Conservation (phyloP, 805 yeast species). For the Grigorovia yakushimaensis region DNA sequence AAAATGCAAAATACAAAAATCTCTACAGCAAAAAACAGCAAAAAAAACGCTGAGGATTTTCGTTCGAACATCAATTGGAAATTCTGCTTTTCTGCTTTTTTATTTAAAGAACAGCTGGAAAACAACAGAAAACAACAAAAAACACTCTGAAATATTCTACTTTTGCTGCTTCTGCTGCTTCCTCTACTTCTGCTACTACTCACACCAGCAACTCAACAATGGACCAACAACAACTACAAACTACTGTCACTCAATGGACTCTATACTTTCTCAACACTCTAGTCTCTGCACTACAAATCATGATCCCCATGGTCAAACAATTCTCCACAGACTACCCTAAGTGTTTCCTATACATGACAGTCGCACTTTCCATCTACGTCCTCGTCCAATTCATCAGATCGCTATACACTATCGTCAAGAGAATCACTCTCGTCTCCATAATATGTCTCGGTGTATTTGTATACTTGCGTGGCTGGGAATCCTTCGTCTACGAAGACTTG, state of each 20-base stretch:
- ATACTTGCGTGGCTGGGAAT: slow-evolving; percentile 28
- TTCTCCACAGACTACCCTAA: slow-evolving; percentile 28
- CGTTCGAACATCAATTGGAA: too few species aligned
- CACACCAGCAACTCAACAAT: background rate
- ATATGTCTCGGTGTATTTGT: background rate
- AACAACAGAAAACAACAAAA: too few species aligned
- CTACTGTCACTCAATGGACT: slow-evolving; percentile 3
- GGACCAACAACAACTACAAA: slow-evolving; percentile 4
- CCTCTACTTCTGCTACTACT: background rate
- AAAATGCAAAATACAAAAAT: too few species aligned
- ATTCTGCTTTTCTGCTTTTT: too few species aligned
- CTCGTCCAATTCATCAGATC: slow-evolving; percentile 22
- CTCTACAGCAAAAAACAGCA: too few species aligned
- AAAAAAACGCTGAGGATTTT: too few species aligned
- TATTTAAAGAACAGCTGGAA: too few species aligned
- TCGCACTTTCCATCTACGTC: slow-evolving; percentile 15
- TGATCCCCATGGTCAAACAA: slow-evolving; percentile 11
- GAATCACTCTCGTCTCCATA: slow-evolving; percentile 17
- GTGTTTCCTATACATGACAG: slow-evolving; percentile 15
- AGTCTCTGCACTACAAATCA: slow-evolving; percentile 12
- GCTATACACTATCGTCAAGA: slow-evolving; percentile 10
- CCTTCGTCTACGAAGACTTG: slow-evolving; percentile 14
- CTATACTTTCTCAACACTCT: slow-evolving; percentile 2
- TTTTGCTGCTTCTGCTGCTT: too few species aligned
- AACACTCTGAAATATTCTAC: too few species aligned